Conservation (phyloP, 805 yeast genomes). For the Wickerhamiella musiphila region DNA sequence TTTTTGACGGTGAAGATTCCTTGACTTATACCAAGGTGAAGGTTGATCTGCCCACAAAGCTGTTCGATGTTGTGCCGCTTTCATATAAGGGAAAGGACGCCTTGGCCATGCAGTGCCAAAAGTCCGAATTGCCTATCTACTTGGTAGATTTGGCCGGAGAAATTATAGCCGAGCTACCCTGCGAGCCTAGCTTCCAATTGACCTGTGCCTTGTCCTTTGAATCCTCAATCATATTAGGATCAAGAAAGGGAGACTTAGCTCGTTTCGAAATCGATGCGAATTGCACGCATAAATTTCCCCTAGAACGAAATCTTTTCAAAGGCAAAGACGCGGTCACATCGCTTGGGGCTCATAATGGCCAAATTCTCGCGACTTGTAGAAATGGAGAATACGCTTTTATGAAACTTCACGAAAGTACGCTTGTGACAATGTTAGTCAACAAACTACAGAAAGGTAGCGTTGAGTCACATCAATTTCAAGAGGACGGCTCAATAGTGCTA, state of each 20-base stretch:
- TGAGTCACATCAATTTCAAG: slow-evolving; percentile 41
- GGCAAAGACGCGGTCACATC: slow-evolving; percentile 17
- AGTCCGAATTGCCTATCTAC: slow-evolving; percentile 36
- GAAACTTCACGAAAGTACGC: neutral
- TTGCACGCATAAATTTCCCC: no score
- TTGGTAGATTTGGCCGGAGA: slow-evolving; percentile 18
- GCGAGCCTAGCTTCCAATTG: slow-evolving; percentile 26
- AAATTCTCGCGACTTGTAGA: slow-evolving; percentile 12
- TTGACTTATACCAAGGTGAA: slow-evolving; percentile 5
- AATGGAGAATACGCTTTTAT: slow-evolving; percentile 15
- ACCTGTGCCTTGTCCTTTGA: slow-evolving; percentile 31
- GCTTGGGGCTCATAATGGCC: slow-evolving; percentile 2
- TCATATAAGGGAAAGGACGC: slow-evolving; percentile 8
- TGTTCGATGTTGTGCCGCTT: slow-evolving; percentile 16
- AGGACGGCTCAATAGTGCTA: slow-evolving; percentile 33
- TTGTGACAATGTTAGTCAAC: slow-evolving; percentile 25
- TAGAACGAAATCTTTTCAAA: neutral
- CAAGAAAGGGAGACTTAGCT: slow-evolving; percentile 51
- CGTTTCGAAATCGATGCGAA: no score
- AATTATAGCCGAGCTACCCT: neutral
- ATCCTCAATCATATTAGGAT: slow-evolving; percentile 40
- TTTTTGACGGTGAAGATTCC: neutral
- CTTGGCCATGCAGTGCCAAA: slow-evolving; percentile 47
- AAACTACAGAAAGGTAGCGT: slow-evolving; percentile 58
- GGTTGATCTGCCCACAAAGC: slow-evolving; percentile 22